These are phyloP conservation scores for Apostasia shenzhenica DNA, from an alignment of 106 monocot genomes.

Conservation along the genomic window DNA sequence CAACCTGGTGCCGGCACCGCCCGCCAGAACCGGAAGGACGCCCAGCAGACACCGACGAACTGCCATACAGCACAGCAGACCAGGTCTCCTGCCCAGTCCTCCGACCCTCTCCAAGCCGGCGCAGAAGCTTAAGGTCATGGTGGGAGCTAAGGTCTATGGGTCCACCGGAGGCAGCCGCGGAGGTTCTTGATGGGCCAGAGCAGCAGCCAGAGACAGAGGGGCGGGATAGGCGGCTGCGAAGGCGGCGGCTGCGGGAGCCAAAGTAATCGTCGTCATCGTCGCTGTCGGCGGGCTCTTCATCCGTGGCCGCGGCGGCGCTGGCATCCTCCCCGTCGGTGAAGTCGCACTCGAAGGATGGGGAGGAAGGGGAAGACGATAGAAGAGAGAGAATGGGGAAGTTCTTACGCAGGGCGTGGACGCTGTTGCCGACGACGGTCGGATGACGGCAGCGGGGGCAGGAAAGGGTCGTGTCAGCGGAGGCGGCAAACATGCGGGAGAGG, in stretches of 20 bases:
- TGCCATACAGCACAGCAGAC: slow-evolving; percentile 60
- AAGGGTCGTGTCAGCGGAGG: slow-evolving; percentile 51
- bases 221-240: slow-evolving; percentile 14
- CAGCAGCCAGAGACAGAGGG: slow-evolving; percentile 36
- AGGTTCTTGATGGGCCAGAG: slow-evolving; percentile 10
- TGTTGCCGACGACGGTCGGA: slow-evolving; percentile 84
- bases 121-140: slow-evolving; percentile 64
- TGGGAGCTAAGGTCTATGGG: slow-evolving; percentile 66
- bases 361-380: slow-evolving; percentile 60
- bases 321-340: slow-evolving; percentile 49
- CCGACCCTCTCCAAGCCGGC: slow-evolving; percentile 43
- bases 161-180: slow-evolving; percentile 6
- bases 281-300: slow-evolving; percentile 10
- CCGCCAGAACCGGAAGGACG: slow-evolving; percentile 17
- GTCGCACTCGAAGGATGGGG: slow-evolving; percentile 54
- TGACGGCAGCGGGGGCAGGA: slow-evolving; percentile 93
- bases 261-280: slow-evolving; percentile 35
- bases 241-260: slow-evolving; percentile 4
- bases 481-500: slow-evolving; percentile 81
- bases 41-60: slow-evolving; percentile 12
- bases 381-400: slow-evolving; percentile 89
- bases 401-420: slow-evolving; percentile 79
- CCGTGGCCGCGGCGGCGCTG: slow-evolving; percentile 10
- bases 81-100: slow-evolving; percentile 73
- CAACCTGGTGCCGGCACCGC: slow-evolving; percentile 76